A percentile compares a stretch with the other conserved stretches of the same genome.
Evolutionary conservation across 2,329 filamentous ascomycete genomes (phyloP).

Genomic region (Neofusicoccum kwambonambiense): DNA sequence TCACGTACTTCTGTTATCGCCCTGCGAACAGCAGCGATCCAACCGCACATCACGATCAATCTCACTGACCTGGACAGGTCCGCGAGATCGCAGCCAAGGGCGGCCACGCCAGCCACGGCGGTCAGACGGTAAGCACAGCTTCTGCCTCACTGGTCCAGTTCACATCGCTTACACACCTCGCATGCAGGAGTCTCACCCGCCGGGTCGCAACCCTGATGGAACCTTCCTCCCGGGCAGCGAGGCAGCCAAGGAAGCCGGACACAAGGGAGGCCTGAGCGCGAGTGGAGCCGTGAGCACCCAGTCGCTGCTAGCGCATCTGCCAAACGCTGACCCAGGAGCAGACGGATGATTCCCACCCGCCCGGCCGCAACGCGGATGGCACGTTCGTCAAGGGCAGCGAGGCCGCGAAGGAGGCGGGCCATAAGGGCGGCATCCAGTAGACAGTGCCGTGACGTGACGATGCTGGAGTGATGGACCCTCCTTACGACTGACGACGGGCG

Average conservation of each 20-base stretch:
- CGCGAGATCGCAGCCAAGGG: slow-evolving; percentile 50
- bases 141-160: not conserved
- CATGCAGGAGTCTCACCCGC: slow-evolving; percentile 5
- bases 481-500: not conserved
- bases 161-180: not conserved
- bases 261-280: slow-evolving; percentile 35
- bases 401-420: slow-evolving; percentile 38
- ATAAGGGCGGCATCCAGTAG: slow-evolving; percentile 29
- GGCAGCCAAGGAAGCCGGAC: slow-evolving; percentile 38
- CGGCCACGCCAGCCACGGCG: slow-evolving; percentile 43
- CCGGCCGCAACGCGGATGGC: slow-evolving; percentile 35
- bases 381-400: slow-evolving; percentile 40
- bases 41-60: not conserved
- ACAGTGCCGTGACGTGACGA: not conserved
- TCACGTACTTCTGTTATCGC: not conserved
- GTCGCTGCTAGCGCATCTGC: not conserved
- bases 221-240: slow-evolving; percentile 40
- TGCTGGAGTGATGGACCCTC: not conserved
- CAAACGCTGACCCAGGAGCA: not conserved
- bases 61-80: slow-evolving; percentile 28
- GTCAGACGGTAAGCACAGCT: slow-evolving; percentile 6
- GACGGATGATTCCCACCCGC: not conserved
- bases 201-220: slow-evolving; percentile 38
- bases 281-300: slow-evolving; percentile 21
- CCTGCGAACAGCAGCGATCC: not conserved